Conservation (phyloP, 202 grass and related monocot species). For the Elaeis oleifera region DNA sequence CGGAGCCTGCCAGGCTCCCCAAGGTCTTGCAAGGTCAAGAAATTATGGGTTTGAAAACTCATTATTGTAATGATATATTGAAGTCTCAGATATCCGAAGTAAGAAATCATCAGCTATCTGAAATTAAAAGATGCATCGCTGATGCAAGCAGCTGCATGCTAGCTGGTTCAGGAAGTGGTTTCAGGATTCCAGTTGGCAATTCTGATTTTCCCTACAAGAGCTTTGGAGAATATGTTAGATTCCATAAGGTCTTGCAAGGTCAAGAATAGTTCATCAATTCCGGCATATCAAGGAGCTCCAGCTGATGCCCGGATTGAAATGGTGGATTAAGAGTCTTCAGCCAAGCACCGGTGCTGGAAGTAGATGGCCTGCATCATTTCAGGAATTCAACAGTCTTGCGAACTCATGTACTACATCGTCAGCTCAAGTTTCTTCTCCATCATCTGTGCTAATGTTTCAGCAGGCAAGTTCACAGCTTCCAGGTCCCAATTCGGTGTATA, state of each 20-base stretch:
- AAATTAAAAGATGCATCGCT: conserved; percentile 37
- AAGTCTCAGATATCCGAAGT: conserved; percentile 21
- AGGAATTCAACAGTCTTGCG: conserved; percentile 12
- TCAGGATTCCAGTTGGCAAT: conserved; percentile 34
- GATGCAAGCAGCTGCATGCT: conserved; percentile 34
- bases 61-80: neutral
- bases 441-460: conserved; percentile 55
- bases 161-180: conserved; percentile 40
- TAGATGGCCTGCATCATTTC: conserved; percentile 35
- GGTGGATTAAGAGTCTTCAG: conserved; percentile 30
- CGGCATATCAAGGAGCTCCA: conserved; percentile 34
- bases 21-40: conserved; percentile 25
- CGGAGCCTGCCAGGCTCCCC: conserved; percentile 5
- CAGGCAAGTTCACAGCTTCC: conserved; percentile 23
- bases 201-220: conserved; percentile 48
- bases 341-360: conserved; percentile 27
- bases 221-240: conserved; percentile 73
- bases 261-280: conserved; percentile 58
- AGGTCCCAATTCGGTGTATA: conserved; percentile 9
- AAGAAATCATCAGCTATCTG: conserved; percentile 41
- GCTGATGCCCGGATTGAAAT: conserved; percentile 28
- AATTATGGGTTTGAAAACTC: conserved; percentile 7
- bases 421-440: conserved; percentile 50
- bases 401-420: conserved; percentile 22
- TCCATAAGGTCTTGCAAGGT: conserved; percentile 99